Conservation (phyloP, 2,329 filamentous ascomycete species). For the Epichloe gansuensis region DNA sequence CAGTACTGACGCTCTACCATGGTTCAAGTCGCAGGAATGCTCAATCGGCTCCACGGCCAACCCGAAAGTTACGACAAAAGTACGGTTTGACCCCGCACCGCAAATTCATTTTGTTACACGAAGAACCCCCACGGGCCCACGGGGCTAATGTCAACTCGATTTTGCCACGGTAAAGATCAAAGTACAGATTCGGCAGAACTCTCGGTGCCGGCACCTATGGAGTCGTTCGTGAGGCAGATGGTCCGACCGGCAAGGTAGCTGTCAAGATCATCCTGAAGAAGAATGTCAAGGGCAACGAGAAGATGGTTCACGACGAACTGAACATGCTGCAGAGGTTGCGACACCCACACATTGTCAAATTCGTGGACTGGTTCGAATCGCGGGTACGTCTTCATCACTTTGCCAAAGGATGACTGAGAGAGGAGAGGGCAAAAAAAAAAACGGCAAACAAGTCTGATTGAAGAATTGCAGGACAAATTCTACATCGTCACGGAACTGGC, state of each 20-base stretch:
- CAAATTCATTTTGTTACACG: conserved; percentile 14
- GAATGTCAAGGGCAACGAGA: conserved; percentile 95
- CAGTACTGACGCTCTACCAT: neutral
- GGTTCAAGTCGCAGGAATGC: conserved; percentile 65
- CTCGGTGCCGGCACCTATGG: conserved; percentile 96
- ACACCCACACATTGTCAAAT: conserved; percentile 92
- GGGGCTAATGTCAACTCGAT: neutral
- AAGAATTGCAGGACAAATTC: conserved; percentile 71
- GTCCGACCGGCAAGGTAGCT: conserved; percentile 72
- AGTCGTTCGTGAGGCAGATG: conserved; percentile 90
- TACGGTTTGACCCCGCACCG: conserved; percentile 25
- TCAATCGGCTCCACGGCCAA: conserved; percentile 92
- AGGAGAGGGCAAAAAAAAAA: neutral
- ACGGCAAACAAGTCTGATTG: neutral
- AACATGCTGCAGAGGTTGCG: conserved; percentile 82
- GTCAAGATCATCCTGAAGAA: conserved; percentile 99
- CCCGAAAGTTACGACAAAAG: conserved; percentile 99
- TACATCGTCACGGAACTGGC: conserved; percentile 97
- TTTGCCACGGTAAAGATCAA: conserved; percentile 41
- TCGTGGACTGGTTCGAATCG: conserved; percentile 98
- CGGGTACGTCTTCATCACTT: conserved; percentile 45
- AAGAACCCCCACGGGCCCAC: neutral
- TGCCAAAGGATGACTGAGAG: too few relatives aligned
- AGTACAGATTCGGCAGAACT: conserved; percentile 86
- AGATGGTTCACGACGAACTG: conserved; percentile 97